Percentiles rank a stretch among this genome's conserved stretches.
Conservation (phyloP, 139 green algal genomes). For the Marvania coccoides region DNA sequence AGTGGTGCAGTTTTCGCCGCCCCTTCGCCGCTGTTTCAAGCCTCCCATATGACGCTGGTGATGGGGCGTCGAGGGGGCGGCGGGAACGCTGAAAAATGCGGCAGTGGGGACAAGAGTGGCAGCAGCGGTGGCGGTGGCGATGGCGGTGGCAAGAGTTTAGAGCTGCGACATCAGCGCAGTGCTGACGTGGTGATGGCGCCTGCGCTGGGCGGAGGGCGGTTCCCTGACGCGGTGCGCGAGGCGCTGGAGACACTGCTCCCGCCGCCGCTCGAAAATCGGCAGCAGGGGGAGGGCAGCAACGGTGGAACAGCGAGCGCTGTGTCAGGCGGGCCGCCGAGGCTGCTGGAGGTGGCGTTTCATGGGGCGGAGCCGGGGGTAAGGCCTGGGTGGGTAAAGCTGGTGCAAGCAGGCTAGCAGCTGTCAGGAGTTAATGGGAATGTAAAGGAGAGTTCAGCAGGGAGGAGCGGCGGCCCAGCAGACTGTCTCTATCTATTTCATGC, state of each 20-base stretch:
- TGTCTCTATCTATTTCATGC: too few species aligned
- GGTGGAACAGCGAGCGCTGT: neutral
- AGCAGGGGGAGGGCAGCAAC: neutral
- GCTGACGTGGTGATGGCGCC: neutral
- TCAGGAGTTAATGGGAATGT: neutral
- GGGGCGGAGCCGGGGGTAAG: neutral
- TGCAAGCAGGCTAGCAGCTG: neutral
- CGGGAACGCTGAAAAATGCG: too few species aligned
- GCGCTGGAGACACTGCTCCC: neutral
- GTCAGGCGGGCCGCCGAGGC: neutral
- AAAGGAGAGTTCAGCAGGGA: too few species aligned
- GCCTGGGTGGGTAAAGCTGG: neutral
- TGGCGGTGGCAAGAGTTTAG: too few species aligned
- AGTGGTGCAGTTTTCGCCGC: neutral
- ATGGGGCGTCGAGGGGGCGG: neutral
- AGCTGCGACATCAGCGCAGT: neutral
- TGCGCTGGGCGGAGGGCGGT: neutral
- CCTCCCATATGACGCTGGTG: slow-evolving; percentile 1
- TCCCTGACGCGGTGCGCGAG: neutral
- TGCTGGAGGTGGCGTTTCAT: neutral
- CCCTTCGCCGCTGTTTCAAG: neutral
- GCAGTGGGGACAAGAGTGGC: too few species aligned
- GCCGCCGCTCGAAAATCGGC: neutral
- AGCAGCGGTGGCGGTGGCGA: too few species aligned
- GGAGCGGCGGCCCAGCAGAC: too few species aligned